phyloP scores from a whole-genome alignment of 768 basidiomycete species.

The Rossbeevera mucosa region DNA sequence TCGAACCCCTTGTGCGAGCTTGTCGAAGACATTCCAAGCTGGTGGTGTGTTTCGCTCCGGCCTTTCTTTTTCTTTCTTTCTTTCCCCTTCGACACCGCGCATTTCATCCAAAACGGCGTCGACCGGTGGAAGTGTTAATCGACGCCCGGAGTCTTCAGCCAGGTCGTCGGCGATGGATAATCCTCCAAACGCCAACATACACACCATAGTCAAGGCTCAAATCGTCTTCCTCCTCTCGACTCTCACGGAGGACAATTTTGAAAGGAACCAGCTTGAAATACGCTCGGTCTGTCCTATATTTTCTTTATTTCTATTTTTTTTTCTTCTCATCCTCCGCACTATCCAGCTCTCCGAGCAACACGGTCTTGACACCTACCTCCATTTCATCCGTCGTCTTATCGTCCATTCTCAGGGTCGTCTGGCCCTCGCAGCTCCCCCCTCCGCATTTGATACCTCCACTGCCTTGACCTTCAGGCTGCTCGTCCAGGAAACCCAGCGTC shows the following conservation, averaged over 20 bases:
- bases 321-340: conserved; percentile 15
- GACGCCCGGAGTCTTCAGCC: conserved; percentile 72
- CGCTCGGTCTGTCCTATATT: conserved; percentile 65
- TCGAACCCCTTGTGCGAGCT: conserved; percentile 13
- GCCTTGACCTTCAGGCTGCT: conserved; percentile 80
- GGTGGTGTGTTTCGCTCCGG: conserved; percentile 30
- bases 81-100: conserved; percentile 30
- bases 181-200: conserved; percentile 78
- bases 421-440: conserved; percentile 50
- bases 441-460: conserved; percentile 69
- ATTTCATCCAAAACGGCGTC: conserved; percentile 57
- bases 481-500: conserved; percentile 82
- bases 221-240: conserved; percentile 97
- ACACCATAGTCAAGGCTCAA: conserved; percentile 93
- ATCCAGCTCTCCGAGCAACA: conserved; percentile 91
- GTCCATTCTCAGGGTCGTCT: conserved; percentile 78
- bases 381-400: conserved; percentile 95
- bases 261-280: conserved; percentile 90
- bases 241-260: conserved; percentile 95
- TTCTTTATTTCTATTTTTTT: conserved; percentile 9
- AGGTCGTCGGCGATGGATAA: conserved; percentile 84
- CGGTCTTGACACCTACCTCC: conserved; percentile 94
- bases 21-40: conserved; percentile 25
- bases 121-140: conserved; percentile 59
- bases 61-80: conserved; percentile 23